Base-by-base conservation (phyloP, 176 grass and related monocot genomes). In the Secale cereale region DNA sequence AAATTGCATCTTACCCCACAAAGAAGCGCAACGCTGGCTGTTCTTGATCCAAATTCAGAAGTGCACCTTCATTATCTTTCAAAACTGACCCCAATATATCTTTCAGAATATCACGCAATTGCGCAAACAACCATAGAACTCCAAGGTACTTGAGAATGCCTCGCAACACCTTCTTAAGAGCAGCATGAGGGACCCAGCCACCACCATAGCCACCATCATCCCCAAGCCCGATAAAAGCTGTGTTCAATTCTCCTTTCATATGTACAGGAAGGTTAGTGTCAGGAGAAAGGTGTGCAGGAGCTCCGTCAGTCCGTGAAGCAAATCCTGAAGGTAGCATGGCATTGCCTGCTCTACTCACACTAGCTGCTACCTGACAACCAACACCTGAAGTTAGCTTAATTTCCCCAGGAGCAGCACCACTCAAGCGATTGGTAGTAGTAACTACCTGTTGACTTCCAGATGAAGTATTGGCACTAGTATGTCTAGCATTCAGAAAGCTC, bases 31-130 rank as follows among this genome's bases (percentile, higher is more conserved):
- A 79, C 25, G 95, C 95, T 46, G 95, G 95, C 78, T 98, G 95
- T 85, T 98, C 95, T 80, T 93, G 95, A 88, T 98, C 95, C 89
- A 98, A 93, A 95, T 98, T 98, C 72, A 98, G 69, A 81, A 95
- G 95, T 43, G 91, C 87, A 22, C 95, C 92, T 85, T 95, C 92
- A 78, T 98, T 98, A 28, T 98, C 93, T 90, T 93, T 98, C 80
- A 98, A 90, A 85, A 98, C 86, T 72, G 95, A 98, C 36, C 95
- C 95, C 35, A 98, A 64, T 86, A 95, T 93, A 65, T 98, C 95
- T 85, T 93, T 98, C 31, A 98, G 73, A 85, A 98, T 91, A 81
- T 92, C 95, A 86, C 91, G 95, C 78, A 98, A 89, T 70, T 98
- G 95, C 1, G 95, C 90, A 80, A 98, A 98, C 89, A 95, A 88